A percentile compares a stretch with the other conserved stretches of the same genome.
Conservation (phyloP, 2,329 filamentous ascomycete genomes). For the Colletotrichum musae region DNA sequence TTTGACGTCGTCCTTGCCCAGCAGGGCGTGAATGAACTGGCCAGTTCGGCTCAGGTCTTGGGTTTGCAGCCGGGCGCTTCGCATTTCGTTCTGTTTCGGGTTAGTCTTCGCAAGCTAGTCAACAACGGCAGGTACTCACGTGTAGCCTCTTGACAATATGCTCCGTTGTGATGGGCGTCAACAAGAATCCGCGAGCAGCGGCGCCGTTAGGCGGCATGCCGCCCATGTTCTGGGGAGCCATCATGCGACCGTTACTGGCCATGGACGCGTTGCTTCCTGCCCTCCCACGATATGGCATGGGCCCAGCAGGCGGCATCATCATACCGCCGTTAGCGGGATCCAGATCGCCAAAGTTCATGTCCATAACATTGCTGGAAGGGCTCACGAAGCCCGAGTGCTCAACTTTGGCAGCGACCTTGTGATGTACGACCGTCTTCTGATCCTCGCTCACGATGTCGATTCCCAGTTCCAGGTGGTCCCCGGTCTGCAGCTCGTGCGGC, state of each 20-base stretch:
- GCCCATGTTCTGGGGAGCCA: constrained; percentile 65
- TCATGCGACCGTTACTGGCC: constrained; percentile 73
- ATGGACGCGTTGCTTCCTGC: constrained; percentile 77
- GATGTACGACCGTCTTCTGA: constrained; percentile 97
- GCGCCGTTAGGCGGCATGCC: constrained; percentile 69
- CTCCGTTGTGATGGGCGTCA: constrained; percentile 92
- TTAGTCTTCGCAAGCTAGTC: constrained; percentile 43
- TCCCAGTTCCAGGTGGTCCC: constrained; percentile 92
- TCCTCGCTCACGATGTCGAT: constrained; percentile 99
- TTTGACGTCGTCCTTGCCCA: constrained; percentile 79
- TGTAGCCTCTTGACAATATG: constrained; percentile 91
- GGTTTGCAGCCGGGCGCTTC: constrained; percentile 87
- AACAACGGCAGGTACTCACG: constrained; percentile 65
- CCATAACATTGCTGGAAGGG: constrained; percentile 81
- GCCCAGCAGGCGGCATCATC: constrained; percentile 77
- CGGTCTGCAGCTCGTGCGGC: constrained; percentile 90
- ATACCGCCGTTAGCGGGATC: constrained; percentile 84
- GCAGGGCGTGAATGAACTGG: constrained; percentile 82
- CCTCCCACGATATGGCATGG: constrained; percentile 79
- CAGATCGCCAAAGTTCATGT: constrained; percentile 93
- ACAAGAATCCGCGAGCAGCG: constrained; percentile 75
- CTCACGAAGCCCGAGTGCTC: constrained; percentile 92
- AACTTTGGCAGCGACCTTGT: constrained; percentile 97
- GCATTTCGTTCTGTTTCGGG: constrained; percentile 82
- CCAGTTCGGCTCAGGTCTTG: constrained; percentile 87